Base-by-base conservation (phyloP, 306 rosid genomes). In the Glycine tomentella region DNA sequence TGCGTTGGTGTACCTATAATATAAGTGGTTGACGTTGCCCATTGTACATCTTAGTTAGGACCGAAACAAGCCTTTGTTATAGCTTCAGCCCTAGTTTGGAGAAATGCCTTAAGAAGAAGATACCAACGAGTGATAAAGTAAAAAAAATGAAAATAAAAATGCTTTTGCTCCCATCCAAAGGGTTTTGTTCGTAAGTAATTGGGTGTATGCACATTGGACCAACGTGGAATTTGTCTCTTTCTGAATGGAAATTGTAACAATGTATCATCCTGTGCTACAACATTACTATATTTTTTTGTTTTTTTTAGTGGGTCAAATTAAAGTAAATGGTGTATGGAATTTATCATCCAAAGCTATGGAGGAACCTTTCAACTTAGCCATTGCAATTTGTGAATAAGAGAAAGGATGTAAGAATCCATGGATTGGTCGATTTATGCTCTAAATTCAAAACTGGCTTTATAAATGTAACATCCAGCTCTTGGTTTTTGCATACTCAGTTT, bases 281-380 rank as follows among this genome's bases (percentile, higher is more conserved):
- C 40, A 36, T 36, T 42, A 42, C 5, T 7, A n/a, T 1, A 34
- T 62, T 3, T 44, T n/a, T n/a, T n/a, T n/a, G 14, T 13, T 36
- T 77, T 3, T 20, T 20, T 49, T 9, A 9, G 36, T 34, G 45
- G 48, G 74, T 50, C 79, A 72, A 63, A 72, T 80, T 72, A 50
- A 52, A 73, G 61, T 31, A 65, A 64, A 63, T 15, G 44, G 72
- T 57, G 45, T n/a, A 67, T 45, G 76, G 65, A 76, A 55, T 49
- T 68, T 68, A n/a, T 12, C 8, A 6, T 82, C 15, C 9, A 75
- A 58, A 48, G 48, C n/a, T 56, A 46, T 17, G 5, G 40, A 66
- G 13, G 69, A 78, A 77, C 77, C 82, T 77, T 83, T 68, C 86
- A 52, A 72, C 14, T 77, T 62, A 74, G 69, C 74, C 7, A 69